Base-by-base conservation (phyloP, 2,329 filamentous ascomycete species). In the Cladobotryum protrusum region DNA sequence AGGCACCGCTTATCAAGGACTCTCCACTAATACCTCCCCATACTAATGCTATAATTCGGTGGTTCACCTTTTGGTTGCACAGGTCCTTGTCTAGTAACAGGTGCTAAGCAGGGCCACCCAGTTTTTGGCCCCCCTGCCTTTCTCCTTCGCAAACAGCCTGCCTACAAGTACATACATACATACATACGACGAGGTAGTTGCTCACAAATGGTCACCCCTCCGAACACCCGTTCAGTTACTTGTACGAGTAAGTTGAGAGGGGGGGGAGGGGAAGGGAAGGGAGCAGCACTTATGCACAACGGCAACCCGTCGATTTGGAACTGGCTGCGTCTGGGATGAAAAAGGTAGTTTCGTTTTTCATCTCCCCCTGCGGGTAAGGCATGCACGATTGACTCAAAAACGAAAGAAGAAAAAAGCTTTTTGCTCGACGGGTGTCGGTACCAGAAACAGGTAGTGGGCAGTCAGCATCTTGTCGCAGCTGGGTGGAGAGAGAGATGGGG, bases 221-320 rank as follows among this genome's bases (percentile, higher is more conserved):
- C 24, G 24, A 29, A 29, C 24, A 29, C 24, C 24, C 24, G 24
- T 29, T 29, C 24, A 29, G 24, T 29, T 29, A n/a, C n/a, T n/a
- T n/a, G n/a, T n/a, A 29, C 24, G 24, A 29, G 24, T 29, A 29
- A 29, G 7, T 29, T 9, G 6, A 29, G n/a, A n/a, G n/a, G n/a
- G n/a, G n/a, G n/a, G n/a, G n/a, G n/a, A n/a, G n/a, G n/a, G n/a
- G n/a, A n/a, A n/a, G n/a, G n/a, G n/a, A n/a, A n/a, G n/a, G 24
- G 24, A 29, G 24, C 24, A 29, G 24, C 24, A 29, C 24, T 29
- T 29, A 29, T 29, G 24, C 24, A 29, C 24, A 9, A 29, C 6
- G 24, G 24, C 34, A 52, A 43, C 18, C 48, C 43, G 32, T 50
- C 43, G 43, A 47, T 50, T 50, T 35, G 43, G 48, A 36, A 33